phyloP scores from a whole-genome alignment of 768 basidiomycete species.

The Rhizopogon vinicolor region DNA sequence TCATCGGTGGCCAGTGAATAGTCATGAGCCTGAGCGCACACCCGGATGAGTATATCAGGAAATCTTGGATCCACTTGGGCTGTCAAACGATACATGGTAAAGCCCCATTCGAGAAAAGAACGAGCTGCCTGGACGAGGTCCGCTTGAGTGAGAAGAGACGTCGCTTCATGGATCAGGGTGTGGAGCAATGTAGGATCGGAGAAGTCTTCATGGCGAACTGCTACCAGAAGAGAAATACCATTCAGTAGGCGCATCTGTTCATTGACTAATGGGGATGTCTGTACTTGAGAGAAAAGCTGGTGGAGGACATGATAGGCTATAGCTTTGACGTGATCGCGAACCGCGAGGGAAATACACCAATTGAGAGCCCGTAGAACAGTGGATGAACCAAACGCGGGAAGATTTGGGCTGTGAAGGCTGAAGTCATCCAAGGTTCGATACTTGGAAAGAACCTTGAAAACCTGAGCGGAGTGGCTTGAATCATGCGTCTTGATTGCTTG shows the following conservation, averaged over 20 bases:
- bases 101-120: conserved; percentile 76
- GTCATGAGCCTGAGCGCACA: conserved; percentile 57
- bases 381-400: conserved; percentile 50
- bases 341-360: conserved; percentile 50
- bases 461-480: conserved; percentile 31
- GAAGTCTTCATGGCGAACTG: conserved; percentile 54
- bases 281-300: conserved; percentile 62
- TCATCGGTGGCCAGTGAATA: conserved; percentile 34
- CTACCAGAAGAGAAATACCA: conserved; percentile 68
- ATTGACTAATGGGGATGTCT: conserved; percentile 69
- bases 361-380: conserved; percentile 50
- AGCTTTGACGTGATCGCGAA: conserved; percentile 42
- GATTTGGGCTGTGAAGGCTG: conserved; percentile 56
- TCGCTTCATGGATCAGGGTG: conserved; percentile 61
- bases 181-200: conserved; percentile 57
- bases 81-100: conserved; percentile 43
- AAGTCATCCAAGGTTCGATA: conserved; percentile 48
- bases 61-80: conserved; percentile 46
- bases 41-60: conserved; percentile 64
- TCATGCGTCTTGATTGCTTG: conserved; percentile 34
- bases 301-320: conserved; percentile 77
- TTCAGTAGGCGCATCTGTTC: conserved; percentile 78
- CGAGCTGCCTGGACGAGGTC: conserved; percentile 69
- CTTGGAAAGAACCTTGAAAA: conserved; percentile 47
- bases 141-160: conserved; percentile 57